Evolutionary conservation across 257 asterid genomes (phyloP).

Genomic region (Perilla frutescens): DNA sequence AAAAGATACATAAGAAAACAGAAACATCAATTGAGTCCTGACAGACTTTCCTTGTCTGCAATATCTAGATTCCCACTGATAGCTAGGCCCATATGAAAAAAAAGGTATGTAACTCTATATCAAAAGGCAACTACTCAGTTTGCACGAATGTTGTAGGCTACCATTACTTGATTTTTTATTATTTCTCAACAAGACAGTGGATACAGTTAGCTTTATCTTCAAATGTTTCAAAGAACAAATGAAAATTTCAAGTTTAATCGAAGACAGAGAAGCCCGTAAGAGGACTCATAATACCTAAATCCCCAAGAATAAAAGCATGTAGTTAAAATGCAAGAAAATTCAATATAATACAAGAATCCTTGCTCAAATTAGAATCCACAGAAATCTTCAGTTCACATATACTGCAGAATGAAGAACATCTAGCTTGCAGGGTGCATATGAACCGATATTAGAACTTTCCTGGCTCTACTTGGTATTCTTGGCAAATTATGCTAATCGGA

Average conservation of each 20-base stretch:
- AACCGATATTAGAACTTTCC: constrained; percentile 9
- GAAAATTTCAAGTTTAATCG: neutral
- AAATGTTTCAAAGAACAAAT: constrained; percentile 9
- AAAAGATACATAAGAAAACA: neutral
- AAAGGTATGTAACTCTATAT: neutral
- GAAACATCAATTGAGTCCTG: neutral
- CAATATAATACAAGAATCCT: neutral
- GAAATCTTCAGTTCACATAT: constrained; percentile 23
- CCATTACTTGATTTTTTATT: neutral
- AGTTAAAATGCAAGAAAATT: neutral
- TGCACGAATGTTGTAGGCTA: neutral
- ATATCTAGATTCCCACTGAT: constrained; percentile 14
- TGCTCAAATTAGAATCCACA: constrained; percentile 9
- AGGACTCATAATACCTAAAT: constrained; percentile 9
- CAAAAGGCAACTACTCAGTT: neutral
- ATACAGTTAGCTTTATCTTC: neutral
- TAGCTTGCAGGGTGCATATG: neutral
- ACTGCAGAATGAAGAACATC: constrained; percentile 9
- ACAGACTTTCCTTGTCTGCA: constrained; percentile 6
- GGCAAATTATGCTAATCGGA: neutral
- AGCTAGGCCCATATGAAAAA: neutral
- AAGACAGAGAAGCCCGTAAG: neutral
- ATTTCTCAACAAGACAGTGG: neutral
- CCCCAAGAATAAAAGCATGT: constrained; percentile 14
- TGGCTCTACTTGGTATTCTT: neutral